Conservation (phyloP, 1,284 basidiomycete genomes). For the Anthracocystis walkeri region DNA sequence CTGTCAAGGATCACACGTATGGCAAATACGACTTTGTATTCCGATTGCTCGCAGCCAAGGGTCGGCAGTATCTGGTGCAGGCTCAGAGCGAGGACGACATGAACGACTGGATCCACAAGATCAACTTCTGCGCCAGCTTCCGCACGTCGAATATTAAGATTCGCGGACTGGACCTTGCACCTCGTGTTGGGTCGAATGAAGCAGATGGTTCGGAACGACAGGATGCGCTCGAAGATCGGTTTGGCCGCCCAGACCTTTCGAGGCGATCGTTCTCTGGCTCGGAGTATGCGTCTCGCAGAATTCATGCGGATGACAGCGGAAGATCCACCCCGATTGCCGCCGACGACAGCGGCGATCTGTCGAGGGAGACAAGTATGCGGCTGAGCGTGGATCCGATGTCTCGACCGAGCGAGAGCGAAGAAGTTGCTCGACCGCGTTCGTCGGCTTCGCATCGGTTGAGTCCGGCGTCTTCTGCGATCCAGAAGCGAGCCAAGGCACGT, state of each 20-base stretch:
- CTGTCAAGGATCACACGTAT: constrained; percentile 58
- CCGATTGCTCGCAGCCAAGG: constrained; percentile 76
- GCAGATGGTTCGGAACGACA: constrained; percentile 62
- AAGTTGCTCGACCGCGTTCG: constrained; percentile 33
- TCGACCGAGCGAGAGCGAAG: constrained; percentile 21
- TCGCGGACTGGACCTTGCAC: constrained; percentile 73
- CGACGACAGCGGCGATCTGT: constrained; percentile 29
- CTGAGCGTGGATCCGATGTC: constrained; percentile 24
- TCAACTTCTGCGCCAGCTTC: constrained; percentile 95
- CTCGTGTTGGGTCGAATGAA: constrained; percentile 19
- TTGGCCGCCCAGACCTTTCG: constrained; percentile 14
- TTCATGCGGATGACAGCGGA: constrained; percentile 28
- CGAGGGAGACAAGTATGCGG: constrained; percentile 14
- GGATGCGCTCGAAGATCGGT: constrained; percentile 41
- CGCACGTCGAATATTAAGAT: constrained; percentile 86
- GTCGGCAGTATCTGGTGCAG: constrained; percentile 84
- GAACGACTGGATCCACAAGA: constrained; percentile 90
- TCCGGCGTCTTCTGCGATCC: constrained; percentile 35
- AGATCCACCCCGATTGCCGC: constrained; percentile 22
- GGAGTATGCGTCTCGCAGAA: constrained; percentile 15
- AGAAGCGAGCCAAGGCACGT: constrained; percentile 39
- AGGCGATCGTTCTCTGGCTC: constrained; percentile 32
- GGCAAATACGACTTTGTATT: constrained; percentile 79
- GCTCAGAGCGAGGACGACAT: constrained; percentile 79
- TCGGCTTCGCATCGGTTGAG: constrained; percentile 40